Percentiles rank a stretch among this genome's conserved stretches.
phyloP scores from a whole-genome alignment of 805 yeast species.

The Yamadazyma akitaensis region DNA sequence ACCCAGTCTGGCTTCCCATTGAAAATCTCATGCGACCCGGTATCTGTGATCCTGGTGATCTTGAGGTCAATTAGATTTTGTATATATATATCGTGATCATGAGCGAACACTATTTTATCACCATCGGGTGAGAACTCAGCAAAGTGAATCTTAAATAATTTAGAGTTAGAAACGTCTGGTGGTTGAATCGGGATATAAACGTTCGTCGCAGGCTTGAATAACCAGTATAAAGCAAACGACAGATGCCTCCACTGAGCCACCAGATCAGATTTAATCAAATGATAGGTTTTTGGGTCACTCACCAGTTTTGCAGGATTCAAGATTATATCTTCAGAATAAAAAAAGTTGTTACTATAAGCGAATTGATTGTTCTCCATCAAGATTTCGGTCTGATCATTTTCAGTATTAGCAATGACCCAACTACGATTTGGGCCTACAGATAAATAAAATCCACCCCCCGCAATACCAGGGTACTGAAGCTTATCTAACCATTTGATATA shows the following conservation, averaged over 20 bases:
- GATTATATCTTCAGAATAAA: conserved; percentile 26
- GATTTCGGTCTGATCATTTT: conserved; percentile 18
- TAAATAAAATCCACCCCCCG: conserved; percentile 29
- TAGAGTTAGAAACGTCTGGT: conserved; percentile 8
- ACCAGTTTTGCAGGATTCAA: conserved; percentile 43
- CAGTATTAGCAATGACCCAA: conserved; percentile 23
- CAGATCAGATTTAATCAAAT: conserved; percentile 53
- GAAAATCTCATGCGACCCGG: conserved; percentile 50
- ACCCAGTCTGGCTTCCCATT: conserved; percentile 84
- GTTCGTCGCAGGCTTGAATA: conserved; percentile 24
- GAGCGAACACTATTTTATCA: conserved; percentile 53
- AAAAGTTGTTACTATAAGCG: conserved; percentile 38
- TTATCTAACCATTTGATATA: conserved; percentile 27
- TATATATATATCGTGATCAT: conserved; percentile 52
- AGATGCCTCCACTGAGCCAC: conserved; percentile 43
- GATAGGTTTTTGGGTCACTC: conserved; percentile 40
- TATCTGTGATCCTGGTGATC: conserved; percentile 40
- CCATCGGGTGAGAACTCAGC: conserved; percentile 64
- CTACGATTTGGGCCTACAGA: conserved; percentile 12
- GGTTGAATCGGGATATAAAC: conserved; percentile 35
- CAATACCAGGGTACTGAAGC: conserved; percentile 29
- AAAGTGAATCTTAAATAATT: conserved; percentile 39
- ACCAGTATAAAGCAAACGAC: conserved; percentile 36
- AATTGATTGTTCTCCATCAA: conserved; percentile 35
- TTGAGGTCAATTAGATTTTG: conserved; percentile 28